These are phyloP conservation scores for Metschnikowia matae DNA, from an alignment of 805 yeast genomes.

Conservation along the genomic window DNA sequence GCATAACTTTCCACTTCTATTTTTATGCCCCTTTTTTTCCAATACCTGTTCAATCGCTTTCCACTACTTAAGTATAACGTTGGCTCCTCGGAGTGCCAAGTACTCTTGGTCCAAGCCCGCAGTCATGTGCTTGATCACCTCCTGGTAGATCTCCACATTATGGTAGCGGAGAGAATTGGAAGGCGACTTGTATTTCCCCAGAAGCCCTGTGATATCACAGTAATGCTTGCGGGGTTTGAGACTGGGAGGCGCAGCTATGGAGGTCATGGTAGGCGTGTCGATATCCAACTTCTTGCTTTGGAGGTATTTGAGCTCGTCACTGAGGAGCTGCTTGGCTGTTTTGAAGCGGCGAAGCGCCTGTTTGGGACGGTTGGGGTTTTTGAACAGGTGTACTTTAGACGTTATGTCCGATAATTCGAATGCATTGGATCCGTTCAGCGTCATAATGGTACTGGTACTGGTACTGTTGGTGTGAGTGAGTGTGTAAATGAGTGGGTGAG, in stretches of 20 bases:
- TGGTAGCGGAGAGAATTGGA: conserved; percentile 72
- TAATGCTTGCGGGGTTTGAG: conserved; percentile 74
- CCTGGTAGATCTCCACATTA: conserved; percentile 75
- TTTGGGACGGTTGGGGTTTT: conserved; percentile 47
- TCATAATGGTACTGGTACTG: background rate
- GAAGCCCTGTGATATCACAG: conserved; percentile 91
- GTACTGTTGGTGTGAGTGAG: too few relatives aligned
- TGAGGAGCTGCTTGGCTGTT: conserved; percentile 64
- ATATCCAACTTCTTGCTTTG: conserved; percentile 38
- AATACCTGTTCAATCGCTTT: too few relatives aligned
- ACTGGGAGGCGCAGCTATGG: conserved; percentile 83
- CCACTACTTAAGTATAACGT: conserved; percentile 62
- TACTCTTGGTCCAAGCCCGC: conserved; percentile 94
- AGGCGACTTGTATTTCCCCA: conserved; percentile 71
- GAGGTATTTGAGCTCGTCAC: conserved; percentile 73
- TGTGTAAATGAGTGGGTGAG: too few relatives aligned
- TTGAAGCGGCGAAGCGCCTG: conserved; percentile 62
- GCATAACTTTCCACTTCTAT: too few relatives aligned
- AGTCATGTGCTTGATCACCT: conserved; percentile 69
- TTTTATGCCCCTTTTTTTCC: too few relatives aligned
- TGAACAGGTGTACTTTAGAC: conserved; percentile 51
- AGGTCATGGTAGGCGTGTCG: conserved; percentile 62
- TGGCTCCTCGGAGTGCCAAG: conserved; percentile 80
- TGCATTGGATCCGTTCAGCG: conserved; percentile 15
- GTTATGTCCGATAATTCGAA: conserved; percentile 35